Conservation (phyloP, 2,329 filamentous ascomycete genomes). For the Verticillium alfalfae region DNA sequence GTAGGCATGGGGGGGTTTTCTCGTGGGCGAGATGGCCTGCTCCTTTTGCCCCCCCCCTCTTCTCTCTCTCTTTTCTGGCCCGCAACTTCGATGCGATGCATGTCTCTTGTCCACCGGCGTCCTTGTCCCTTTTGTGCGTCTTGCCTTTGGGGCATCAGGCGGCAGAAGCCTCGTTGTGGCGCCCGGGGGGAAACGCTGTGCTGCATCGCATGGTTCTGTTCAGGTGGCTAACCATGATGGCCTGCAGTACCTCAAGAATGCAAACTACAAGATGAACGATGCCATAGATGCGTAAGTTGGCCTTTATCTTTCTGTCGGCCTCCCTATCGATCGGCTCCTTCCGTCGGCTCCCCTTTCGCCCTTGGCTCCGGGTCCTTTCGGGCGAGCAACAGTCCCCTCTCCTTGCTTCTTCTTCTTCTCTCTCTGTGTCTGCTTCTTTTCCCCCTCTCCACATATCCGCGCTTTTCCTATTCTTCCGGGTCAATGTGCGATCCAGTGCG, state of each 20-base stretch:
- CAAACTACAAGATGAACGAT: slow-evolving; percentile 45
- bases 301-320: slow-evolving; percentile 4
- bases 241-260: slow-evolving; percentile 39
- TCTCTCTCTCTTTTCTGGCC: not conserved
- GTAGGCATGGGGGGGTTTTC: too few relatives aligned
- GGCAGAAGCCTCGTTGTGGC: not conserved
- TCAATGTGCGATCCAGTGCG: not conserved
- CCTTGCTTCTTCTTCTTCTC: too few relatives aligned
- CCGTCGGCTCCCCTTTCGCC: slow-evolving; percentile 7
- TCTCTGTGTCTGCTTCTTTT: not conserved
- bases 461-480: not conserved
- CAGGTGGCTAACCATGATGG: not conserved
- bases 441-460: not conserved
- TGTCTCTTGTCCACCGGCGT: too few relatives aligned
- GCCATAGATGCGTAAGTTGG: slow-evolving; percentile 52
- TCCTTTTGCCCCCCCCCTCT: too few relatives aligned
- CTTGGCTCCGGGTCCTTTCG: not conserved
- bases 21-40: too few relatives aligned
- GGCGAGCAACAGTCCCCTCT: too few relatives aligned
- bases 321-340: too few relatives aligned
- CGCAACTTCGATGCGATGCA: not conserved
- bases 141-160: not conserved
- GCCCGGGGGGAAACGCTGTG: not conserved
- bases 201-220: not conserved
- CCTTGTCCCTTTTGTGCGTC: too few relatives aligned